phyloP scores from a whole-genome alignment of 2,329 filamentous ascomycete species.

The Ceratocystis eucalypticola region DNA sequence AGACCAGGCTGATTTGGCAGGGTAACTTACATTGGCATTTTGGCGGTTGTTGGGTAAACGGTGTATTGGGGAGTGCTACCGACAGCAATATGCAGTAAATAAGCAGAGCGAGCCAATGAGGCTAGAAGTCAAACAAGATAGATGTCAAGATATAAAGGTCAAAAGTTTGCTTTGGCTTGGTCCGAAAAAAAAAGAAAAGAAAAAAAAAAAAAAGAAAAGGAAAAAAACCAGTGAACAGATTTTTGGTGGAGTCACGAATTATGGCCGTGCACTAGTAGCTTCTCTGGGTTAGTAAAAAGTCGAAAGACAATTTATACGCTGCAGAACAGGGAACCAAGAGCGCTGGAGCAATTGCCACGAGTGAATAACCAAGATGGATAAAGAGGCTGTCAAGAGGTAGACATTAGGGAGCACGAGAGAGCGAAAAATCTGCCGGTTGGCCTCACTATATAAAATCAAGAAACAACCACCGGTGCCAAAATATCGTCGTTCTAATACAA shows the following conservation, averaged over 20 bases:
- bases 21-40: constrained; percentile 19
- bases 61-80: neutral
- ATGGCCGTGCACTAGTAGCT: neutral
- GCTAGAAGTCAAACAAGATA: neutral
- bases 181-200: neutral
- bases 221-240: constrained; percentile 9
- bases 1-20: neutral
- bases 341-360: too few species aligned
- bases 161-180: too few species aligned
- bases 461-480: too few species aligned
- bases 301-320: neutral
- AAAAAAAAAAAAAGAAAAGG: neutral
- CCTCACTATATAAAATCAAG: too few species aligned
- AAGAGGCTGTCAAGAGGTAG: too few species aligned
- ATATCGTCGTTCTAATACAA: too few species aligned
- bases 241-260: constrained; percentile 8
- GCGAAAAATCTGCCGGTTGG: too few species aligned
- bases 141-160: too few species aligned
- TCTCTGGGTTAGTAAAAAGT: neutral
- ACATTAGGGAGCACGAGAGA: too few species aligned
- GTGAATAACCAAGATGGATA: too few species aligned
- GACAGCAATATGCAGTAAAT: neutral
- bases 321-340: neutral
- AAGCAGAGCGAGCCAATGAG: neutral
- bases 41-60: neutral